Conservation (phyloP, 495 filamentous ascomycete genomes). For the Tuber aestivum region DNA sequence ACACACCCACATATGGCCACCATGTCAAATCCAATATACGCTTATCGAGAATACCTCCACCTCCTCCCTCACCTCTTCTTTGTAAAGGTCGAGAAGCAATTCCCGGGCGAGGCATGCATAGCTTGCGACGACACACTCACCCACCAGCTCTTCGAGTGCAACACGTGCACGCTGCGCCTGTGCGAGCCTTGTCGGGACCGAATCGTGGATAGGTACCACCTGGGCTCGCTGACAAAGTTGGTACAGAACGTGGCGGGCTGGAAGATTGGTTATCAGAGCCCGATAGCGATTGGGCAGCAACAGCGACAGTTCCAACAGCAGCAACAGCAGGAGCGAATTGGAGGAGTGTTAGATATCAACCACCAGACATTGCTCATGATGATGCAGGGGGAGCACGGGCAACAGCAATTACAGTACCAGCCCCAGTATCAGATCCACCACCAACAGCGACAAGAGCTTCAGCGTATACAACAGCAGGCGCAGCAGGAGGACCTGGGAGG, state of each 20-base stretch:
- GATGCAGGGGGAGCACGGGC: not conserved
- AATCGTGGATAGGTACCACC: constrained; percentile 20
- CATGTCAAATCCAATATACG: not conserved
- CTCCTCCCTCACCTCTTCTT: constrained; percentile 23
- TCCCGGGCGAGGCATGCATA: constrained; percentile 5
- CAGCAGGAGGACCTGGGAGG: not conserved
- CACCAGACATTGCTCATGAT: not conserved
- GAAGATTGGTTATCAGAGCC: constrained; percentile 26
- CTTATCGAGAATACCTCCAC: constrained; percentile 24
- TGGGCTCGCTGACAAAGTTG: constrained; percentile 21
- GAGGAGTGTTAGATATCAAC: not conserved
- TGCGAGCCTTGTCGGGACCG: constrained; percentile 25
- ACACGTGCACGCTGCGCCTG: constrained; percentile 16
- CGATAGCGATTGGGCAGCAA: not conserved
- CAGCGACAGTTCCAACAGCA: not conserved
- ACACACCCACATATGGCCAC: not conserved
- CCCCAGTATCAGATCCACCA: not conserved
- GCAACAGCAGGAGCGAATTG: not conserved
- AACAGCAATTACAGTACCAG: not conserved
- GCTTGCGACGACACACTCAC: constrained; percentile 19
- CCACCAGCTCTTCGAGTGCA: constrained; percentile 13
- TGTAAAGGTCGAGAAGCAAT: not conserved
- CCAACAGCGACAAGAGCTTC: not conserved
- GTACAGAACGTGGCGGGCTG: constrained; percentile 27
- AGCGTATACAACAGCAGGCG: not conserved